Conservation (phyloP, 768 basidiomycete genomes). For the Rhodocollybia butyracea region DNA sequence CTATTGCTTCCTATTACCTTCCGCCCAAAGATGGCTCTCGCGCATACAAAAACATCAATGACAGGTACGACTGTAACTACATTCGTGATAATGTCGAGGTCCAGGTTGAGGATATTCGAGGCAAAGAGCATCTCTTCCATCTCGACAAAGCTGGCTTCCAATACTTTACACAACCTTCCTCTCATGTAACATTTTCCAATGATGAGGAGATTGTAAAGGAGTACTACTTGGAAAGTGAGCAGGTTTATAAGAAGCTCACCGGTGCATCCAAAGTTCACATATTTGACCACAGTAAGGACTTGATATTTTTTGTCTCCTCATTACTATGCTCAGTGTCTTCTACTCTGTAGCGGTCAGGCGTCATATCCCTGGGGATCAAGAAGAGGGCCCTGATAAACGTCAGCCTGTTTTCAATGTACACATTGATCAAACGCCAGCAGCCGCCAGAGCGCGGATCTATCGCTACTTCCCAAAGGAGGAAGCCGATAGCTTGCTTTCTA, state of each 20-base stretch:
- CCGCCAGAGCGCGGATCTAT: conserved; percentile 32
- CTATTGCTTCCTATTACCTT: neutral
- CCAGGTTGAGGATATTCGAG: conserved; percentile 29
- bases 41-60: neutral
- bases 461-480: conserved; percentile 36
- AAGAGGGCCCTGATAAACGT: conserved; percentile 18
- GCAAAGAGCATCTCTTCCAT: conserved; percentile 25
- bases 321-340: too few relatives aligned
- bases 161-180: conserved; percentile 20
- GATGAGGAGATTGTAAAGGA: conserved; percentile 31
- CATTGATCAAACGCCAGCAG: conserved; percentile 35
- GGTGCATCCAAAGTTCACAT: conserved; percentile 35
- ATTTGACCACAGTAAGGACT: conserved; percentile 38
- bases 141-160: conserved; percentile 36
- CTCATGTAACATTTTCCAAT: conserved; percentile 28
- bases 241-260: conserved; percentile 34
- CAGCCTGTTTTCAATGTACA: conserved; percentile 30
- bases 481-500: conserved; percentile 27
- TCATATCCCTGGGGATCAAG: conserved; percentile 17
- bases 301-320: too few relatives aligned
- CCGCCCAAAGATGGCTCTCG: neutral
- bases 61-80: conserved; percentile 19
- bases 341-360: conserved; percentile 31
- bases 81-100: conserved; percentile 12
- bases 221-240: conserved; percentile 37